Percentiles rank a stretch among this genome's conserved stretches.
Evolutionary conservation across 2,329 filamentous ascomycete species (phyloP).

Genomic region (Stagonosporopsis vannaccii): DNA sequence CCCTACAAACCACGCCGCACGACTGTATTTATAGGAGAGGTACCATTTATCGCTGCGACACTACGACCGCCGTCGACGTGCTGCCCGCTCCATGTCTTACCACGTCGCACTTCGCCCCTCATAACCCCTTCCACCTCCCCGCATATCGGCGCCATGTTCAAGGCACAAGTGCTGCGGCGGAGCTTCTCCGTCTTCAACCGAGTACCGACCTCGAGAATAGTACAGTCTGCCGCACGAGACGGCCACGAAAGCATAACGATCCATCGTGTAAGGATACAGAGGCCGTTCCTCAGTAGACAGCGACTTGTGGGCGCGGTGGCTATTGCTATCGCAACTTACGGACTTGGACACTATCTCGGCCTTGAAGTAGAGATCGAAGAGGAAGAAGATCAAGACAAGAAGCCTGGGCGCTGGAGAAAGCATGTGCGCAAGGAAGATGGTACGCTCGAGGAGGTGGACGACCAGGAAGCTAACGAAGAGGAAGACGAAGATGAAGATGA

Average conservation of each 20-base stretch:
- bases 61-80: background rate
- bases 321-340: conserved; percentile 28
- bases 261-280: conserved; percentile 52
- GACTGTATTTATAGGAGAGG: background rate
- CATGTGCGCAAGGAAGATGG: conserved; percentile 14
- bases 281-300: conserved; percentile 39
- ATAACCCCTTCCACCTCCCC: conserved; percentile 24
- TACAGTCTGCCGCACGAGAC: conserved; percentile 37
- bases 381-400: conserved; percentile 16
- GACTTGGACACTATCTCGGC: conserved; percentile 32
- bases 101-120: conserved; percentile 16
- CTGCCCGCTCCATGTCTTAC: conserved; percentile 29
- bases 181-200: conserved; percentile 46
- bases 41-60: conserved; percentile 3
- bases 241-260: conserved; percentile 42
- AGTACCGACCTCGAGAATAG: conserved; percentile 32
- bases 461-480: conserved; percentile 30
- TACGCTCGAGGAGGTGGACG: conserved; percentile 28
- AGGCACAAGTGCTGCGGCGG: conserved; percentile 46
- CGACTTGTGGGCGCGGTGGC: conserved; percentile 34
- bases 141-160: conserved; percentile 46
- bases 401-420: conserved; percentile 15
- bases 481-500: conserved; percentile 41
- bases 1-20: conserved; percentile 3
- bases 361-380: conserved; percentile 35